Evolutionary conservation across 768 basidiomycete genomes (phyloP).

Genomic region (Gloeopeniophorella convolvens): DNA sequence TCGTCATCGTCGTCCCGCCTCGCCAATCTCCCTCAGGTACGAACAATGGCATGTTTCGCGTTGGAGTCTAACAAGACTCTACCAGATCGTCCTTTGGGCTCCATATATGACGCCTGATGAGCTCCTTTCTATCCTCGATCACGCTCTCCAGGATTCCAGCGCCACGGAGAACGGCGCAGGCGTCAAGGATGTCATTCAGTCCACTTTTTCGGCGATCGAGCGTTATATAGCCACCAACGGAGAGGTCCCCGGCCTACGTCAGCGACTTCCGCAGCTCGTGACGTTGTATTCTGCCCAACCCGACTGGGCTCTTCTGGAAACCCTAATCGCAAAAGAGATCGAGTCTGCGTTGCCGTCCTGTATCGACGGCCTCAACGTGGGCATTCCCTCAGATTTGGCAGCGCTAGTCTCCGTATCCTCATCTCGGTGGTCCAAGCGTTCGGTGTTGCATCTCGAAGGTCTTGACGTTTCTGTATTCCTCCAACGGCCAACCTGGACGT

Average conservation of each 20-base stretch:
- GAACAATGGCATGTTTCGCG: no score
- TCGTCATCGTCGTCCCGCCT: not conserved
- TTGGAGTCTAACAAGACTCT: not conserved
- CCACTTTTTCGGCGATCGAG: conserved; percentile 9
- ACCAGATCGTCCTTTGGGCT: conserved; percentile 44
- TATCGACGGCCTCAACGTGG: conserved; percentile 7
- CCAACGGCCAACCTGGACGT: conserved; percentile 36
- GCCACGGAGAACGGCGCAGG: not conserved
- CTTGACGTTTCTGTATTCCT: conserved; percentile 35
- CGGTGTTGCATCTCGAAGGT: conserved; percentile 5
- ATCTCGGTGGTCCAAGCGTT: conserved; percentile 13
- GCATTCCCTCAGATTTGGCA: conserved; percentile 1
- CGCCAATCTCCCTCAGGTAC: conserved; percentile 4
- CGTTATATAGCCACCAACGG: not conserved
- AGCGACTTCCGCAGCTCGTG: conserved; percentile 11
- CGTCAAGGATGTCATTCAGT: conserved; percentile 1
- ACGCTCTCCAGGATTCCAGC: conserved; percentile 4
- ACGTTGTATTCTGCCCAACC: conserved; percentile 9
- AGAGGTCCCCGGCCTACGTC: conserved; percentile 1
- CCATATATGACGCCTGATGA: conserved; percentile 41
- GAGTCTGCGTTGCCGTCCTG: conserved; percentile 4
- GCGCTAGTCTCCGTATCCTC: conserved; percentile 2
- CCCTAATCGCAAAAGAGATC: conserved; percentile 9
- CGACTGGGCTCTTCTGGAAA: conserved; percentile 1
- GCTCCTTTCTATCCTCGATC: conserved; percentile 40